Evolutionary conservation across 306 rosid species (phyloP).

Genomic region (Oemleria cerasiformis): DNA sequence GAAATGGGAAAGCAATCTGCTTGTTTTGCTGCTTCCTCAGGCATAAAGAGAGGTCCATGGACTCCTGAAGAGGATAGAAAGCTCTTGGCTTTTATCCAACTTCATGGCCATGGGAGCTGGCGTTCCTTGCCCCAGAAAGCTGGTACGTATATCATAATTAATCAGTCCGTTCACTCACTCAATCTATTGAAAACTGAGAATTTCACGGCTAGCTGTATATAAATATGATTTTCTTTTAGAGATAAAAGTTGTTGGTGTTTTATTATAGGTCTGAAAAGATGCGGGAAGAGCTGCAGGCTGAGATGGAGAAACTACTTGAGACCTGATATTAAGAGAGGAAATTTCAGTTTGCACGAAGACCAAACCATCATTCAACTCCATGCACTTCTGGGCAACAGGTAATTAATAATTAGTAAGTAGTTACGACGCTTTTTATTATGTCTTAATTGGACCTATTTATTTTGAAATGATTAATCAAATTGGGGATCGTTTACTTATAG

Average conservation of each 20-base stretch:
- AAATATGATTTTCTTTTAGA: no score
- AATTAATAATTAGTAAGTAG: background rate
- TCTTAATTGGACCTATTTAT: background rate
- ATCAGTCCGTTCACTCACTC: no score
- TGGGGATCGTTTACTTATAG: background rate
- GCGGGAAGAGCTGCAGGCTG: conserved; percentile 23
- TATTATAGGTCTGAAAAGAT: conserved; percentile 16
- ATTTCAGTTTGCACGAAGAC: conserved; percentile 24
- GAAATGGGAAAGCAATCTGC: background rate
- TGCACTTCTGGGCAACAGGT: conserved; percentile 27
- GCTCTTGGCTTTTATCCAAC: conserved; percentile 19
- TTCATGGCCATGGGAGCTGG: conserved; percentile 30
- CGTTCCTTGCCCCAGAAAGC: conserved; percentile 24
- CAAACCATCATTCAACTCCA: conserved; percentile 25
- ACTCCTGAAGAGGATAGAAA: conserved; percentile 29
- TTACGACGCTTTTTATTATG: background rate
- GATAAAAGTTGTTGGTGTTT: no score
- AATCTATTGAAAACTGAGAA: no score
- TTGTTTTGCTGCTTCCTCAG: background rate
- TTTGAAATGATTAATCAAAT: background rate
- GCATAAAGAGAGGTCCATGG: conserved; percentile 26
- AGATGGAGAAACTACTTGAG: conserved; percentile 26
- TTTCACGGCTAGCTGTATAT: no score
- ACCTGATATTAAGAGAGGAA: conserved; percentile 27
- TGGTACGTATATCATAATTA: conserved; percentile 4